Percentiles rank a stretch among this genome's conserved stretches.
Evolutionary conservation across 1,284 basidiomycete species (phyloP).

Genomic region (Trichosporon ovoides): DNA sequence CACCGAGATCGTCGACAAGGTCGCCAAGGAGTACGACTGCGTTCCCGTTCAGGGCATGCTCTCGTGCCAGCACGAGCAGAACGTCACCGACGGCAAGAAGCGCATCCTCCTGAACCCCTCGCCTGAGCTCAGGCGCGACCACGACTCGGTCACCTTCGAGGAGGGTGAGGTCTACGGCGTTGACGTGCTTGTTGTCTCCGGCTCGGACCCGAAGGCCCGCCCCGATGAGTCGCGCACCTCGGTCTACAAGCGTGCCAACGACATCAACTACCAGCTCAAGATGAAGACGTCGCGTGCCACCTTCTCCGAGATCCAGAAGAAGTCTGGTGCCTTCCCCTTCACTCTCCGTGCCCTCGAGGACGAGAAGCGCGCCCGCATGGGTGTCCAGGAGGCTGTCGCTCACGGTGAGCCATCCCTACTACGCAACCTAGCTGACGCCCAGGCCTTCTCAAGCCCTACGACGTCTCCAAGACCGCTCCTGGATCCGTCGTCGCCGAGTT

Average conservation of each 20-base stretch:
- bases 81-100: conserved; percentile 96
- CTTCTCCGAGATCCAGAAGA: conserved; percentile 95
- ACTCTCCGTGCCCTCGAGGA: conserved; percentile 90
- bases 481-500: conserved; percentile 82
- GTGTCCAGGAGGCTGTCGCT: conserved; percentile 90
- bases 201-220: conserved; percentile 72
- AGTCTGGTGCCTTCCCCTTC: conserved; percentile 96
- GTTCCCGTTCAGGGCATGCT: conserved; percentile 79
- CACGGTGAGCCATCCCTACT: conserved; percentile 56
- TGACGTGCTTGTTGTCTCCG: conserved; percentile 84
- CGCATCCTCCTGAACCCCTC: conserved; percentile 85
- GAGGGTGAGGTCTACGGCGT: conserved; percentile 96
- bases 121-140: conserved; percentile 74
- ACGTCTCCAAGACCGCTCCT: conserved; percentile 62
- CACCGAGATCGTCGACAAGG: conserved; percentile 76
- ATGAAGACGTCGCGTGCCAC: conserved; percentile 93
- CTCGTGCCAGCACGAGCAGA: conserved; percentile 65
- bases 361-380: conserved; percentile 90
- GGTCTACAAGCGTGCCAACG: conserved; percentile 83
- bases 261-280: conserved; percentile 91
- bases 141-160: conserved; percentile 75
- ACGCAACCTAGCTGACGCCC: not conserved
- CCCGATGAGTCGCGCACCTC: conserved; percentile 82
- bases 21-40: conserved; percentile 68
- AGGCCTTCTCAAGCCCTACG: conserved; percentile 48